These are phyloP conservation scores for Spizellomyces sp. DNA, from an alignment of 192 early-diverging fungal genomes.

Conservation along the genomic window DNA sequence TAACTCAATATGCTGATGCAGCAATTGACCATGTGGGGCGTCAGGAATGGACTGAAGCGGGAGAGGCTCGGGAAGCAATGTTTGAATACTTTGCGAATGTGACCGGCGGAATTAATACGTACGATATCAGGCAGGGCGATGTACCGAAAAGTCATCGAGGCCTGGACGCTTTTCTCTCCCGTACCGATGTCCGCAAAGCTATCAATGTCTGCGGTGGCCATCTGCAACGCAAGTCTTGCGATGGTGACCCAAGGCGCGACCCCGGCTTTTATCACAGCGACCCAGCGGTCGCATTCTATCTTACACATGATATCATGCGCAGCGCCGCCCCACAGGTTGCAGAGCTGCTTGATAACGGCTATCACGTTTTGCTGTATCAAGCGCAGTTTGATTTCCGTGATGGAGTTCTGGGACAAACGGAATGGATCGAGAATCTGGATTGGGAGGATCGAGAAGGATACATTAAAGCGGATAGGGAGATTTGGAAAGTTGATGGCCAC, in stretches of 20 bases:
- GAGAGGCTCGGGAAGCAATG: slow-evolving; percentile 47
- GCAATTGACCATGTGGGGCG: slow-evolving; percentile 46
- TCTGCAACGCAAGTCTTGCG: not conserved
- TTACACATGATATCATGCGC: slow-evolving; percentile 70
- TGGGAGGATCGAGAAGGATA: slow-evolving; percentile 53
- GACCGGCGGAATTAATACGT: slow-evolving; percentile 74
- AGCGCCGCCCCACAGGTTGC: slow-evolving; percentile 57
- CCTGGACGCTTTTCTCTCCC: slow-evolving; percentile 65
- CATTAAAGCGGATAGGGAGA: slow-evolving; percentile 33
- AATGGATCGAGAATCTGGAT: slow-evolving; percentile 72
- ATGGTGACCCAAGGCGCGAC: not conserved
- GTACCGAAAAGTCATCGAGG: slow-evolving; percentile 63
- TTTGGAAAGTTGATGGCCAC: slow-evolving; percentile 40
- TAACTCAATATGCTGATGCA: slow-evolving; percentile 38
- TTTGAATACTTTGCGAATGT: slow-evolving; percentile 70
- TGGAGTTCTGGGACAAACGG: slow-evolving; percentile 62
- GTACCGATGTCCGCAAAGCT: slow-evolving; percentile 51
- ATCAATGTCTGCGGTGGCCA: slow-evolving; percentile 54
- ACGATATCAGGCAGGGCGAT: slow-evolving; percentile 72
- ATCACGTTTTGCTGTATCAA: slow-evolving; percentile 67
- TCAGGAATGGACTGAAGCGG: slow-evolving; percentile 56
- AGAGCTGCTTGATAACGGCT: slow-evolving; percentile 44
- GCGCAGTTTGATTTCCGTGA: slow-evolving; percentile 87
- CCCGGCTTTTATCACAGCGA: slow-evolving; percentile 50
- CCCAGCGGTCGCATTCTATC: slow-evolving; percentile 49